Evolutionary conservation across 208 protist genomes (phyloP), one percentile per base, ranked within the genome.

Genomic region (Leishmania major): DNA sequence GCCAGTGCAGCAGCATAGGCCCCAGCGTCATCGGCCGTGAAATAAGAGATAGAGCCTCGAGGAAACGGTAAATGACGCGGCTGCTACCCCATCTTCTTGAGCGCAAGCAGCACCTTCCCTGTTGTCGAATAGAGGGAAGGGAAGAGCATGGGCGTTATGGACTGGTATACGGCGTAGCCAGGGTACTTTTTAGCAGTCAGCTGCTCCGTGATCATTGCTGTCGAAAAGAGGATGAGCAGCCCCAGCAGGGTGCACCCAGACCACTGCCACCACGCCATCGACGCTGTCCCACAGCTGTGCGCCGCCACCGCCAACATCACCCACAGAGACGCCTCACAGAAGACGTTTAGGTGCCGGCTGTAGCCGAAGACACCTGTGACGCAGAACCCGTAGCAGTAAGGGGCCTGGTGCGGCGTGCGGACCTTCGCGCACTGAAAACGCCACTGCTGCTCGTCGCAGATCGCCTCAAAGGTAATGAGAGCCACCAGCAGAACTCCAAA

Each of bases 361-460:
- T 93, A 92, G 60, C 91, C 91, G 83, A 96, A 96, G 37, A 90
- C 77, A 28, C 92, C 92, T 10, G 87, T 92, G n/a, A 94, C 82
- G 75, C 91, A 92, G 84, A 94, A 95, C 49, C 89, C 88, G 82
- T 91, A 88, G 62, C 83, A 77, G 66, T 90, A 88, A n/a, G 76
- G 78, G 0, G 47, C 55, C 19, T 35, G 70, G 10, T 67, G 79
- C 3, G 62, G 72, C 2, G 69, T 80, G 22, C 69, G 62, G 11
- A 53, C 74, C 81, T 97, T 96, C 5, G 66, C 84, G 3, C 82
- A 55, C 69, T 95, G 92, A 85, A 93, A 96, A 51, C 81, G 78
- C 89, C 91, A 93, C 87, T 96, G 94, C 77, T 96, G 87, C 78
- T 97, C 82, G 72, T 97, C 94, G 64, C 86, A 92, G 31, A 86